Evolutionary conservation across 768 basidiomycete species (phyloP).

Genomic region (Imleria badia): DNA sequence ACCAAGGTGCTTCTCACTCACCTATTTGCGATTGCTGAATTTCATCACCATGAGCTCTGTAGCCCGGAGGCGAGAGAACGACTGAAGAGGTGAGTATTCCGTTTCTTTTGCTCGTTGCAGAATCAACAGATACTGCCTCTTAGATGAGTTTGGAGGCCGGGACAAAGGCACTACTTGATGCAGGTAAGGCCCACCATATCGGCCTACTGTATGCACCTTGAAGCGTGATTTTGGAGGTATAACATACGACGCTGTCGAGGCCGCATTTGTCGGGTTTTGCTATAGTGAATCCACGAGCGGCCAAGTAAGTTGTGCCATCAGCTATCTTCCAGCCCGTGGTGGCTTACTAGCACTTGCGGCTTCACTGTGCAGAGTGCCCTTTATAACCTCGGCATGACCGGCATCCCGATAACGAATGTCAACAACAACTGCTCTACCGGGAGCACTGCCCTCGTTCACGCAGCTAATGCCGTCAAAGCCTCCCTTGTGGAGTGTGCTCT

Average conservation of each 20-base stretch:
- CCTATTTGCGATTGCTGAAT: background rate
- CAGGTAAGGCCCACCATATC: slow-evolving; percentile 42
- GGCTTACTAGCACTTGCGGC: background rate
- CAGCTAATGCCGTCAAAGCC: slow-evolving; percentile 63
- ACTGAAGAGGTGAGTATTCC: slow-evolving; percentile 57
- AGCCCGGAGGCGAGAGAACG: slow-evolving; percentile 64
- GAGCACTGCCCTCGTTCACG: slow-evolving; percentile 69
- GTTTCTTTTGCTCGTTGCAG: background rate
- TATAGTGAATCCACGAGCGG: slow-evolving; percentile 76
- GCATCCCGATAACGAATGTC: slow-evolving; percentile 80
- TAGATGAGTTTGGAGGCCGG: slow-evolving; percentile 53
- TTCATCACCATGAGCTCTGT: background rate
- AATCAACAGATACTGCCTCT: background rate
- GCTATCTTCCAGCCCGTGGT: background rate
- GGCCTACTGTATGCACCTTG: slow-evolving; percentile 9
- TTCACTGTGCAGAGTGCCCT: slow-evolving; percentile 54
- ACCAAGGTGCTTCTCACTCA: slow-evolving; percentile 52
- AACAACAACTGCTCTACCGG: slow-evolving; percentile 87
- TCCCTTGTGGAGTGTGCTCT: slow-evolving; percentile 70
- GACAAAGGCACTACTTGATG: slow-evolving; percentile 82
- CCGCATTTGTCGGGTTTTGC: slow-evolving; percentile 72
- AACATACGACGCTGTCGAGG: slow-evolving; percentile 71
- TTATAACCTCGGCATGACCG: slow-evolving; percentile 77
- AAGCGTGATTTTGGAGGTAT: slow-evolving; percentile 48
- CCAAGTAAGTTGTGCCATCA: slow-evolving; percentile 42